Evolutionary conservation across 805 yeast genomes (phyloP), one percentile per base, ranked within the genome.

Genomic region (Candida ovalis): DNA sequence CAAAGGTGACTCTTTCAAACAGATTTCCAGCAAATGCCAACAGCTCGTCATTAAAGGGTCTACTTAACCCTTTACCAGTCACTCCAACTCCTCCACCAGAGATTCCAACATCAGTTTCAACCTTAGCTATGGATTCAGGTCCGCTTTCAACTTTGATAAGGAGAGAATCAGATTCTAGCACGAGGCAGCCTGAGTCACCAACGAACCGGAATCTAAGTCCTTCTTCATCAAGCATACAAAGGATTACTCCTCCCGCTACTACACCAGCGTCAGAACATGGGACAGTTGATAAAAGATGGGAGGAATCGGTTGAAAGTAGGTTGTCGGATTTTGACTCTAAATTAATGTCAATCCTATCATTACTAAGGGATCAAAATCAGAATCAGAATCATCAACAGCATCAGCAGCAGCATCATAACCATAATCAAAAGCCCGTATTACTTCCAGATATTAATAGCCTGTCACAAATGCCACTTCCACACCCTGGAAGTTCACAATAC

Each of bases 301-400:
- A 65, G 49, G 46, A 52, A 17, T 51, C 68, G 0, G 74, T 72
- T 22, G 78, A 74, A 40, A 59, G 62, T 40, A 60, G 74, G 45
- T 54, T 75, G 19, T 66, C 67, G 28, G 64, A 66, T 8, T 69
- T 75, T 50, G 77, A 71, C 38, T 57, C 64, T 35, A 68, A 74
- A 22, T 49, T 75, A 40, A 71, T 68, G 4, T 64, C 64, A 10
- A 72, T 75, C 37, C 51, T 74, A 28, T 53, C 58, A 1, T 52
- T 72, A 35, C 55, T 74, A 28, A 66, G 69, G 46, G 59, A 61
- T 24, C 61, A 58, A 42, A 46, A 45, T n/a, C 44, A 47, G 18
- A 46, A 49, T 2, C 37, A 40, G 27, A 42, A 18, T 5, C 42
- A 24, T 25, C 38, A 42, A 30, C 44, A 22, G 10, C 42, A 30